Base-by-base conservation (phyloP, 116 monocot species). In the Iris pallida region DNA sequence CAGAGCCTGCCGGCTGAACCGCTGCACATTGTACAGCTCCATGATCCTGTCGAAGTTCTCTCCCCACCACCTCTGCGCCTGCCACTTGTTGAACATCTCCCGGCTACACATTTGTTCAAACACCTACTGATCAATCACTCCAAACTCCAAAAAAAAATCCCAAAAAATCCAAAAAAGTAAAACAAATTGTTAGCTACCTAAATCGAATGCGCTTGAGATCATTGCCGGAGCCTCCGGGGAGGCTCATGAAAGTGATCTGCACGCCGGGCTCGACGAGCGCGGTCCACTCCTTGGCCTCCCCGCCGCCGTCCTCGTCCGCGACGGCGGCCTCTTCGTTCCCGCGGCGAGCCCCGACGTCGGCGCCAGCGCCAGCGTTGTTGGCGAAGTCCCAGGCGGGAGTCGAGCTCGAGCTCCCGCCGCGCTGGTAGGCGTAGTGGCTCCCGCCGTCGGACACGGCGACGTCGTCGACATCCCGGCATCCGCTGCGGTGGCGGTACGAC, bases 231-330 rank as follows among this genome's bases (percentile, higher is more conserved):
- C 94, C 90, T 17, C 68, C 82, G 5, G 90, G 75, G 20, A 90
- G 76, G n/a, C 87, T 80, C 12, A 90, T 68, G 16, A 94, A 94
- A 55, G 94, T 90, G 55, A 94, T 87, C 58, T 90, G 94, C 16
- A 94, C 94, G 7, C 94, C 94, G 12, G 94, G 94, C 75, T 94
- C 94, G n/a, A 94, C 94, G 64, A 87, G 94, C 1, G 94, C 94
- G 53, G 83, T 75, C 94, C 94, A 94, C 75, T 94, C 94, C 78
- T 79, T 82, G 3, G 87, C 69, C 59, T 82, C 86, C 0, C 74
- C 82, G 15, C 65, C 55, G 13, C 63, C 75, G 47, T 78, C 81
- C 63, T 75, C 73, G 20, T 74, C 7, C 47, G 64, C 73, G 56
- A 70, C 61, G 6, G 72, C 73, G 13, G 55, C 77, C 56, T 58